These are phyloP conservation scores for Mycena sanguinolenta DNA, from an alignment of 768 basidiomycete species.

Conservation along the genomic window DNA sequence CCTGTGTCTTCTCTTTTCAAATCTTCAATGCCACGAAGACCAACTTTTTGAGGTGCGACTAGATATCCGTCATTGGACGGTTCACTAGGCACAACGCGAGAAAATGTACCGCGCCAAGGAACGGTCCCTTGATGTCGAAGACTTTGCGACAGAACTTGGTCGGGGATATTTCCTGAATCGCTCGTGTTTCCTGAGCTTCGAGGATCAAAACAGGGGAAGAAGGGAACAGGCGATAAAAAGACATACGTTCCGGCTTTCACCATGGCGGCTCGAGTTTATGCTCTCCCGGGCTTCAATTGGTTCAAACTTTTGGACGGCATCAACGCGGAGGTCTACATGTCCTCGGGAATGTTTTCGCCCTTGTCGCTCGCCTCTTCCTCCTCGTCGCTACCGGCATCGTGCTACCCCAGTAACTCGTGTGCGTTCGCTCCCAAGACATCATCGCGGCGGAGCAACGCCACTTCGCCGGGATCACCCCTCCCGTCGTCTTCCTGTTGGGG, in stretches of 20 bases:
- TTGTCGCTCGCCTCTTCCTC: neutral
- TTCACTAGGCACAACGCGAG: too few species aligned
- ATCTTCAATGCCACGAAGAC: constrained; percentile 38
- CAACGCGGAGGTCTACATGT: constrained; percentile 11
- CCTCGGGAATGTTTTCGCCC: neutral
- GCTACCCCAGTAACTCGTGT: constrained; percentile 9
- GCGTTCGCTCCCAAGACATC: too few species aligned
- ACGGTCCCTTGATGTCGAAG: constrained; percentile 34
- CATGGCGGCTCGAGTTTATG: constrained; percentile 28
- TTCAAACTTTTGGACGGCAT: constrained; percentile 24
- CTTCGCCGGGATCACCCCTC: too few species aligned
- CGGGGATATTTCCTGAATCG: constrained; percentile 19
- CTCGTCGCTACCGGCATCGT: constrained; percentile 6
- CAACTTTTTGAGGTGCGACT: constrained; percentile 33
- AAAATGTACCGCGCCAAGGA: constrained; percentile 36
- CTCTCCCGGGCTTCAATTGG: constrained; percentile 24
- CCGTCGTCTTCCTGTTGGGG: too few species aligned
- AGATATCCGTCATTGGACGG: constrained; percentile 17
- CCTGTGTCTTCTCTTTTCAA: constrained; percentile 35
- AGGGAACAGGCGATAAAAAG: neutral
- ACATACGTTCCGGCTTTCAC: constrained; percentile 30
- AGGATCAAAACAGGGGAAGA: too few species aligned
- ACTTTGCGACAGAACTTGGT: constrained; percentile 34
- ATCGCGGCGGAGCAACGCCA: too few species aligned
- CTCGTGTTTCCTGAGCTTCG: too few species aligned